Percentiles rank a stretch among this genome's conserved stretches.
phyloP scores from a whole-genome alignment of 2,329 filamentous ascomycete genomes.

The Coniella lustricola region DNA sequence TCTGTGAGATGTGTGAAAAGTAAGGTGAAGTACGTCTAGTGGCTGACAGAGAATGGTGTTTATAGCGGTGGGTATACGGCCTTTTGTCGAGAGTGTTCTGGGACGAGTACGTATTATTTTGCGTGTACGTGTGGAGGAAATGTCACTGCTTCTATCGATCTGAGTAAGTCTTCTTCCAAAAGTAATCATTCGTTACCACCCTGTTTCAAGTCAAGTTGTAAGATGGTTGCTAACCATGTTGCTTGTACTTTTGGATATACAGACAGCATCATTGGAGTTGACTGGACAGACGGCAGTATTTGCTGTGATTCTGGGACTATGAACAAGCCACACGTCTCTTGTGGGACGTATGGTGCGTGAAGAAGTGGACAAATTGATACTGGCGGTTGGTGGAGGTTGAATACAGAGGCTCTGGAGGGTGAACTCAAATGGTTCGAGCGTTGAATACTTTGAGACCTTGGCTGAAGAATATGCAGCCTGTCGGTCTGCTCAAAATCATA shows the following conservation, averaged over 20 bases:
- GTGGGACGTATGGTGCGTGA: conserved; percentile 6
- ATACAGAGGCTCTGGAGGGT: background rate
- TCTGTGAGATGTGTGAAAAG: too few species aligned
- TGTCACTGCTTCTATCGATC: background rate
- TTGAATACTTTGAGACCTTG: too few species aligned
- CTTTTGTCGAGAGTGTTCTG: conserved; percentile 1
- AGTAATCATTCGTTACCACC: too few species aligned
- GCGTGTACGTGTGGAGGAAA: background rate
- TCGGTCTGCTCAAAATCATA: too few species aligned
- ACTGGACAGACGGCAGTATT: conserved; percentile 6
- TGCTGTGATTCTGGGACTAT: conserved; percentile 11
- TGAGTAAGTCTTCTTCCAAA: conserved; percentile 2
- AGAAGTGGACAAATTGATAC: too few species aligned
- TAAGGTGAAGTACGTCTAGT: too few species aligned
- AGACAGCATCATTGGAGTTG: conserved; percentile 10
- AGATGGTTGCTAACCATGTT: background rate
- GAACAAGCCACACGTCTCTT: conserved; percentile 2
- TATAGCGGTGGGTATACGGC: conserved; percentile 9
- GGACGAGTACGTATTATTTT: conserved; percentile 5
- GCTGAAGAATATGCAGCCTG: too few species aligned
- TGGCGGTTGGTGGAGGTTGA: background rate
- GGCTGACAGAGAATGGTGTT: background rate
- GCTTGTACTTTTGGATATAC: background rate
- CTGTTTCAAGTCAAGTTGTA: too few species aligned
- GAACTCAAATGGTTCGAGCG: too few species aligned